Evolutionary conservation across 2,329 filamentous ascomycete species (phyloP).

Genomic region (Dryadomyces quercivorus): DNA sequence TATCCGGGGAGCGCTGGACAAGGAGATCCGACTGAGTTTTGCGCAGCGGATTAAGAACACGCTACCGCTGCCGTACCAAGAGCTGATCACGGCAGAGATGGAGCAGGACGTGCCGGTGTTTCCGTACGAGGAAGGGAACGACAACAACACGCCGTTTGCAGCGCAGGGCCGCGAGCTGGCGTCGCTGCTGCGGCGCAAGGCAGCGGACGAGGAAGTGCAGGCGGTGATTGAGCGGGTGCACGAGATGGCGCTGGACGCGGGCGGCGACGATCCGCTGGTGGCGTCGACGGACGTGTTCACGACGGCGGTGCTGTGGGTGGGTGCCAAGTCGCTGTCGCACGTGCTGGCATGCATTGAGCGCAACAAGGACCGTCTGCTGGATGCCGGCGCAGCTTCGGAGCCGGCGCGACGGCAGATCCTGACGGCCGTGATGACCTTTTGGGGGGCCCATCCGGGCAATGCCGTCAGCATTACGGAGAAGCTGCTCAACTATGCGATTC

Average conservation of each 20-base stretch:
- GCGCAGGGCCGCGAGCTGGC: constrained; percentile 75
- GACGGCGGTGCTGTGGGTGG: constrained; percentile 84
- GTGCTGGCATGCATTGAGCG: constrained; percentile 93
- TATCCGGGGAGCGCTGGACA: constrained; percentile 80
- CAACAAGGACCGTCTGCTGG: constrained; percentile 76
- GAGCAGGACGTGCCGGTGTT: constrained; percentile 95
- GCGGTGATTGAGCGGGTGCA: constrained; percentile 70
- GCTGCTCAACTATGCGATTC: constrained; percentile 90
- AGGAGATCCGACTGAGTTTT: constrained; percentile 93
- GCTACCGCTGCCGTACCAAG: constrained; percentile 73
- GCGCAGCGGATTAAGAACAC: constrained; percentile 93
- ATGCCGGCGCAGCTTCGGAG: constrained; percentile 63
- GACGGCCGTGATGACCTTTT: constrained; percentile 80
- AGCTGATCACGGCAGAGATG: constrained; percentile 71
- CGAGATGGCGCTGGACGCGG: constrained; percentile 56
- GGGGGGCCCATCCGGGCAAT: constrained; percentile 82
- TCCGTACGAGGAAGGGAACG: constrained; percentile 66
- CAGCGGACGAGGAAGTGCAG: constrained; percentile 75
- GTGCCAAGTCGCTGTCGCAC: constrained; percentile 91
- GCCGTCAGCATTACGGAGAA: constrained; percentile 92
- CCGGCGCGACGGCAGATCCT: constrained; percentile 79
- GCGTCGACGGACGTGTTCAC: constrained; percentile 89
- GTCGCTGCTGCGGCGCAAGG: constrained; percentile 69
- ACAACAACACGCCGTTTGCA: constrained; percentile 58
- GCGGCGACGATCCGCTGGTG: constrained; percentile 61